phyloP scores from a whole-genome alignment of 2,329 filamentous ascomycete species.

The Dactylellina parvicollis region DNA sequence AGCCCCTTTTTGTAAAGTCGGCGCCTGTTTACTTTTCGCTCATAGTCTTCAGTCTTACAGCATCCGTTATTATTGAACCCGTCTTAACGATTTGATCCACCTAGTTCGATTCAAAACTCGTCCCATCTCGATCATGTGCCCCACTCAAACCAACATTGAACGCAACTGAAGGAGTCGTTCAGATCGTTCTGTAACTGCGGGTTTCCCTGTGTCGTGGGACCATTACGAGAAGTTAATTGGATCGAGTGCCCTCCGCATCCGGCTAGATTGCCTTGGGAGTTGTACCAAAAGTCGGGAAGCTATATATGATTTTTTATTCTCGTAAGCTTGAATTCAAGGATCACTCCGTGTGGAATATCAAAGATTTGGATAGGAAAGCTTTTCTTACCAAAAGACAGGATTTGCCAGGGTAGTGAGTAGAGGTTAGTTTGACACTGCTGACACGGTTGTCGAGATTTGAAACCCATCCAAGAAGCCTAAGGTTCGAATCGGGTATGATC shows the following conservation, averaged over 20 bases:
- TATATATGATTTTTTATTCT: too few relatives aligned
- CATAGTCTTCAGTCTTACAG: too few relatives aligned
- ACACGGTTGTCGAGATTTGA: conserved; percentile 3
- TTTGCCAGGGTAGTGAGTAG: conserved; percentile 2
- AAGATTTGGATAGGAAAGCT: conserved; percentile 1
- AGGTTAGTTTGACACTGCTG: neutral
- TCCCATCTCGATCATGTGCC: neutral
- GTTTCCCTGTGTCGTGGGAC: neutral
- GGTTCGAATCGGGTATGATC: neutral
- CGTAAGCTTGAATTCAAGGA: conserved; percentile 2
- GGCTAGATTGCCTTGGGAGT: neutral
- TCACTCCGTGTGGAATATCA: conserved; percentile 1
- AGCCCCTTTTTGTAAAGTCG: too few relatives aligned
- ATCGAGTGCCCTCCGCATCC: neutral
- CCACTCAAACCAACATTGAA: conserved; percentile 7
- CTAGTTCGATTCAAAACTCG: neutral
- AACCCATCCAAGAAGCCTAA: neutral
- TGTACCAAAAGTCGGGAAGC: neutral
- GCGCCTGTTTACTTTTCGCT: too few relatives aligned
- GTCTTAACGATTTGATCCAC: neutral
- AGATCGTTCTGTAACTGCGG: conserved; percentile 1
- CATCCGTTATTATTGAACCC: too few relatives aligned
- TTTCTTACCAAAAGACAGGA: conserved; percentile 1
- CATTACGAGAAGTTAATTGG: conserved; percentile 1
- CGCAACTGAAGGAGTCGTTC: neutral